A percentile compares a stretch with the other conserved stretches of the same genome.
These are phyloP conservation scores for Trichoderma polysporum DNA, from an alignment of 2,329 filamentous ascomycete species.

Conservation along the genomic window DNA sequence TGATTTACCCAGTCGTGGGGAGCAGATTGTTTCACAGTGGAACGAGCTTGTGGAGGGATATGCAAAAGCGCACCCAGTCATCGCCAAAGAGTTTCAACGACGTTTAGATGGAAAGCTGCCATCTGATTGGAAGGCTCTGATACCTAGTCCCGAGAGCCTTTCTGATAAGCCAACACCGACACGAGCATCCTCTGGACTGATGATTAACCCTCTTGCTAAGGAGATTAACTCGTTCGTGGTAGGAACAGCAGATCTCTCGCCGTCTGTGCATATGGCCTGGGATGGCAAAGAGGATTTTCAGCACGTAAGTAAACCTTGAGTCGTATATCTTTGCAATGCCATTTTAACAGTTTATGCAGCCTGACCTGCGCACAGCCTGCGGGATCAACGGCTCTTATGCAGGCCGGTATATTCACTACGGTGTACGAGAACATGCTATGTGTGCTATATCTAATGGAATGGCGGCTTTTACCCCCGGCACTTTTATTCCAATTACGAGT, in stretches of 20 bases:
- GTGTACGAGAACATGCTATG: slow-evolving; percentile 64
- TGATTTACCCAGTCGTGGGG: not conserved
- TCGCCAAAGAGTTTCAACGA: not conserved
- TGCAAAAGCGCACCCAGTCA: not conserved
- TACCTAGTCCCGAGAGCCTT: not conserved
- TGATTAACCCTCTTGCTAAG: slow-evolving; percentile 5
- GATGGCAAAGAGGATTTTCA: slow-evolving; percentile 10
- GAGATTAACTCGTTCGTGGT: not conserved
- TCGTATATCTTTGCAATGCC: fast-evolving
- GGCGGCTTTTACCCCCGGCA: slow-evolving; percentile 55
- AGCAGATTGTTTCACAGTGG: slow-evolving; percentile 1
- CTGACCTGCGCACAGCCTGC: not conserved
- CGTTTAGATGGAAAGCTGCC: not conserved
- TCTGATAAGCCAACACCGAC: not conserved
- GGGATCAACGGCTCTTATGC: slow-evolving; percentile 33
- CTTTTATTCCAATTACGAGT: slow-evolving; percentile 57
- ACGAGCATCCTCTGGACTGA: not conserved
- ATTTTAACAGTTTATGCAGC: not conserved
- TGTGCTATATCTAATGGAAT: slow-evolving; percentile 56
- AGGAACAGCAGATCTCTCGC: slow-evolving; percentile 7
- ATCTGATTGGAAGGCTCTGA: not conserved
- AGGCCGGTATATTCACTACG: slow-evolving; percentile 60
- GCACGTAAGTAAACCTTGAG: not conserved
- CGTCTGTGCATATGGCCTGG: slow-evolving; percentile 9
- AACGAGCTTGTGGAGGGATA: not conserved